Evolutionary conservation across 345 rosid species (phyloP).

Genomic region (Aquilaria sinensis): DNA sequence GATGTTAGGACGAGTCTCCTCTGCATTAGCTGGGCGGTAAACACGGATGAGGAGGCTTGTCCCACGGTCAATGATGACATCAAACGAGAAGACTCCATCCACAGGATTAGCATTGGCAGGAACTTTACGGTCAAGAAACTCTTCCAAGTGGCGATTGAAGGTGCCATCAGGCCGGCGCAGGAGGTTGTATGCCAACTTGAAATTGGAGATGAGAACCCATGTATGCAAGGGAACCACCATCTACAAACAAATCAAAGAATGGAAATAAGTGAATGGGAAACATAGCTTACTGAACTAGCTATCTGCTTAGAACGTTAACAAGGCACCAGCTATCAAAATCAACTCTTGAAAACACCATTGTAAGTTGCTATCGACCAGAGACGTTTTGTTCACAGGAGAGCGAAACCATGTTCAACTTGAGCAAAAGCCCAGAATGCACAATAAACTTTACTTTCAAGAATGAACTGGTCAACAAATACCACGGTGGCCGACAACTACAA

Average conservation of each 20-base stretch:
- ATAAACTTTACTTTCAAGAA: neutral
- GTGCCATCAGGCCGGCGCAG: slow-evolving; percentile 88
- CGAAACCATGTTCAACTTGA: neutral
- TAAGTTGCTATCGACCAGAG: neutral
- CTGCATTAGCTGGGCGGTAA: slow-evolving; percentile 47
- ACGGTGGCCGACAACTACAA: neutral
- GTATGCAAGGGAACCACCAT: slow-evolving; percentile 86
- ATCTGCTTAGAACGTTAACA: neutral
- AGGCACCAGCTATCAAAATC: slow-evolving; percentile 1
- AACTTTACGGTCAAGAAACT: slow-evolving; percentile 85
- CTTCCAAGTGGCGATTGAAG: slow-evolving; percentile 86
- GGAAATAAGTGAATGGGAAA: neutral
- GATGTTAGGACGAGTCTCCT: slow-evolving; percentile 35
- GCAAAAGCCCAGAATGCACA: neutral
- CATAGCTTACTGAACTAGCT: neutral
- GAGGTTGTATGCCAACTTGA: slow-evolving; percentile 78
- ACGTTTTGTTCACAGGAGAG: slow-evolving; percentile 1
- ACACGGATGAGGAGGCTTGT: slow-evolving; percentile 56
- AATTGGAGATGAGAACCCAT: slow-evolving; percentile 88
- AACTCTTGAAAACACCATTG: neutral
- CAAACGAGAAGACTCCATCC: slow-evolving; percentile 80
- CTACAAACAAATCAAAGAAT: slow-evolving; percentile 30
- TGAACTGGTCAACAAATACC: slow-evolving; percentile 7
- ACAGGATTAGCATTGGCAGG: slow-evolving; percentile 64
- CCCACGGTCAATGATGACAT: slow-evolving; percentile 54